Conservation (phyloP, 495 filamentous ascomycete species). For the Xylaria telfairii region DNA sequence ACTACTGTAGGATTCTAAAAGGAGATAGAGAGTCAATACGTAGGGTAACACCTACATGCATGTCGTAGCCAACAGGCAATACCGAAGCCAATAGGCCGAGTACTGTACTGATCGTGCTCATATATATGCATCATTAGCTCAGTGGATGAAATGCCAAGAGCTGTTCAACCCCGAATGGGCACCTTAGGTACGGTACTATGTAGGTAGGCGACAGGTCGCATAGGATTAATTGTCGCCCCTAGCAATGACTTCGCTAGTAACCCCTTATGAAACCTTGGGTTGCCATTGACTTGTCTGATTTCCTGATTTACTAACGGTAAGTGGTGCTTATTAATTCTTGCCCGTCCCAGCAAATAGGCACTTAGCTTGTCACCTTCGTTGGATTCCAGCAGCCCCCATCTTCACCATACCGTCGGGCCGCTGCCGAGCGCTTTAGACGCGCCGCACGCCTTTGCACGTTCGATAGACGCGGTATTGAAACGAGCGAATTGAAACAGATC, state of each 20-base stretch:
- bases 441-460: conserved; percentile 15
- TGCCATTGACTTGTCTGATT: not conserved
- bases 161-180: not conserved
- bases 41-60: not conserved
- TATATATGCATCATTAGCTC: conserved; percentile 9
- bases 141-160: not conserved
- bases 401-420: conserved; percentile 20
- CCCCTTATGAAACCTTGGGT: not conserved
- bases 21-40: not conserved
- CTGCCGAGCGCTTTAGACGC: conserved; percentile 29
- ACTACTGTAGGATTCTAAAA: conserved; percentile 10
- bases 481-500: conserved; percentile 10
- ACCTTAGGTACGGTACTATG: no score
- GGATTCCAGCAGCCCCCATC: conserved; percentile 20
- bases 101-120: conserved; percentile 1
- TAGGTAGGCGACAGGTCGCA: no score
- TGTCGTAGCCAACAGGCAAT: conserved; percentile 6
- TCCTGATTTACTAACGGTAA: not conserved
- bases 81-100: not conserved
- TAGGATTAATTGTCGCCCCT: conserved; percentile 12
- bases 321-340: conserved; percentile 3
- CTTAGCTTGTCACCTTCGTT: not conserved
- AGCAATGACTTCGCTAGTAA: conserved; percentile 8
- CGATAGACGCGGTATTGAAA: conserved; percentile 20
- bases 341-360: not conserved